A percentile compares a stretch with the other conserved stretches of the same genome.
These are phyloP conservation scores for Erysimum pusillum DNA, from an alignment of 441 rosid species.

Conservation along the genomic window DNA sequence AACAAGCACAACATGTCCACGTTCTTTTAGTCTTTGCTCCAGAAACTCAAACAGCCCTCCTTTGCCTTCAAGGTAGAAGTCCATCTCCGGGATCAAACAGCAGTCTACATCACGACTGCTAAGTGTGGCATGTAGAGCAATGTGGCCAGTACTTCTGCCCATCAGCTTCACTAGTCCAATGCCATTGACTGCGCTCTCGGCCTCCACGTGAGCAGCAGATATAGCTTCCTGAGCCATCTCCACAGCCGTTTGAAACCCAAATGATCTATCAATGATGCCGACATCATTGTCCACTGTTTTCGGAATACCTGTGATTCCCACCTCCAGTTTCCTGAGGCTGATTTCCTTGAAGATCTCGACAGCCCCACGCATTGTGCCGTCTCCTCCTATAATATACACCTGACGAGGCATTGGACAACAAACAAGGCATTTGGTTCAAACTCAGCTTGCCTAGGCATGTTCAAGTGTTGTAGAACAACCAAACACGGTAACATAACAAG, in stretches of 20 bases:
- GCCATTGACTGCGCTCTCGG: constrained; percentile 89
- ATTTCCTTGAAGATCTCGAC: constrained; percentile 73
- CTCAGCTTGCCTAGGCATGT: constrained; percentile 6
- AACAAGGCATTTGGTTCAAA: constrained; percentile 14
- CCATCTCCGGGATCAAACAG: constrained; percentile 80
- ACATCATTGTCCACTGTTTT: constrained; percentile 91
- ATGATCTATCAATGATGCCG: constrained; percentile 84
- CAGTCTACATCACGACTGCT: constrained; percentile 96
- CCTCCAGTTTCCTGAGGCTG: constrained; percentile 54
- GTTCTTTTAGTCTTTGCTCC: constrained; percentile 54
- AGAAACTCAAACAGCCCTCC: constrained; percentile 85
- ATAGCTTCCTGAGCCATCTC: constrained; percentile 93
- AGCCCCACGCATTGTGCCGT: constrained; percentile 91
- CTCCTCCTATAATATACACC: constrained; percentile 88
- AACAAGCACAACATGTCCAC: constrained; percentile 79
- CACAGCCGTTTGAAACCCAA: constrained; percentile 93
- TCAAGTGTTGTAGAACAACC: background rate
- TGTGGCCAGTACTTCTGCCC: constrained; percentile 96
- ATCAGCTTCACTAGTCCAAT: constrained; percentile 89
- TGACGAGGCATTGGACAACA: constrained; percentile 29
- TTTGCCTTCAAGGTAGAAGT: constrained; percentile 74
- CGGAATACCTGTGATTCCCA: constrained; percentile 78
- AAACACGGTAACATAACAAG: constrained; percentile 8
- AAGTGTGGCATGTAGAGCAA: constrained; percentile 82
- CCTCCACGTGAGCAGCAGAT: constrained; percentile 85